Conservation (phyloP, 495 filamentous ascomycete genomes). For the Talaromyces ruber region DNA sequence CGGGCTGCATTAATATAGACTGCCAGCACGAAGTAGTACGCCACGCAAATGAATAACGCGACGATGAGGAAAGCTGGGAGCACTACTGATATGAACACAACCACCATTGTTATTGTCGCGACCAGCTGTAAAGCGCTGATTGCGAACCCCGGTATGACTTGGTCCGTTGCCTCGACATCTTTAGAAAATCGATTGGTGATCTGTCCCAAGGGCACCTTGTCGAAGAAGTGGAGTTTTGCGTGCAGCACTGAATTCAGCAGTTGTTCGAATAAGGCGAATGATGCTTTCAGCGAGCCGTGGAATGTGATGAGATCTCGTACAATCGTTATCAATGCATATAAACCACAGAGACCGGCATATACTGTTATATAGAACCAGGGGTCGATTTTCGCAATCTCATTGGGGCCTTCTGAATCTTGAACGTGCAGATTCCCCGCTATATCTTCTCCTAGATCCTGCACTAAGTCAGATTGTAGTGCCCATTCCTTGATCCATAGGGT, state of each 20-base stretch:
- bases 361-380: conserved; percentile 17
- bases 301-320: conserved; percentile 49
- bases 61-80: conserved; percentile 88
- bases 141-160: conserved; percentile 90
- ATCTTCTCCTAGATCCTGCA: too few relatives aligned
- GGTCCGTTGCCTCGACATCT: conserved; percentile 69
- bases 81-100: conserved; percentile 82
- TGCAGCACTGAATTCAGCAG: conserved; percentile 56
- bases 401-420: too few relatives aligned
- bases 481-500: conserved; percentile 2
- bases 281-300: conserved; percentile 49
- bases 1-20: conserved; percentile 87
- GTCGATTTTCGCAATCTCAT: background rate
- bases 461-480: background rate
- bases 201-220: conserved; percentile 67
- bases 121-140: conserved; percentile 61
- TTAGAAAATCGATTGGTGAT: conserved; percentile 69
- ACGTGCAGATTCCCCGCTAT: too few relatives aligned
- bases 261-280: conserved; percentile 52
- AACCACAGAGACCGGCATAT: conserved; percentile 53
- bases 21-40: conserved; percentile 74
- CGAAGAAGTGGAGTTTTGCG: conserved; percentile 64
- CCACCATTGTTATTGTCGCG: conserved; percentile 73
- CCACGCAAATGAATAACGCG: conserved; percentile 69
- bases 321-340: conserved; percentile 46